These are phyloP conservation scores for Tympanopsis confertula DNA, from an alignment of 2,329 filamentous ascomycete species.

Conservation along the genomic window DNA sequence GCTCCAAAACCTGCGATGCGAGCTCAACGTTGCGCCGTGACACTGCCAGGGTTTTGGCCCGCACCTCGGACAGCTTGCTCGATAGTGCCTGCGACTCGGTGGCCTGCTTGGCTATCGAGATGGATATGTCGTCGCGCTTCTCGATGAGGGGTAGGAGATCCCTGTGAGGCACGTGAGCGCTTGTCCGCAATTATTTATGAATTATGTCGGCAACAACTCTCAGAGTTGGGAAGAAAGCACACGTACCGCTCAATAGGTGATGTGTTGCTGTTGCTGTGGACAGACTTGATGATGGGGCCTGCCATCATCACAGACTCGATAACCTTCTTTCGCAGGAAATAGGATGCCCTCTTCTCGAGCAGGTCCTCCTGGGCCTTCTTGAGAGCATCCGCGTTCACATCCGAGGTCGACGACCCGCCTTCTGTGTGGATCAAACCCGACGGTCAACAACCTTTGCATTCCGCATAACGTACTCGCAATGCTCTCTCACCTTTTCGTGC, in stretches of 20 bases:
- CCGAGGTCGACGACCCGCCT: conserved; percentile 4
- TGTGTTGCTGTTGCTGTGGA: conserved; percentile 55
- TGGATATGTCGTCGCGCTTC: conserved; percentile 55
- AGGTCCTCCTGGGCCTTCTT: conserved; percentile 51
- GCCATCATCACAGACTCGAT: conserved; percentile 58
- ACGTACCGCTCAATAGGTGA: conserved; percentile 57
- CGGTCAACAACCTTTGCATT: no score
- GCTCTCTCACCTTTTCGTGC: no score
- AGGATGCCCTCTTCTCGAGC: conserved; percentile 58
- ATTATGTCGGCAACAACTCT: conserved; percentile 4
- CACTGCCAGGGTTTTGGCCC: conserved; percentile 43
- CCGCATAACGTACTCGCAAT: no score
- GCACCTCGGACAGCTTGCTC: conserved; percentile 32
- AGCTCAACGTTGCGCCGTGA: conserved; percentile 51
- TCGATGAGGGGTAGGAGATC: conserved; percentile 56
- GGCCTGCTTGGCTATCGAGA: conserved; percentile 48
- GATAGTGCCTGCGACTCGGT: conserved; percentile 36
- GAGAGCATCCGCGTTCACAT: conserved; percentile 36
- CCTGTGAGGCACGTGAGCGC: conserved; percentile 26
- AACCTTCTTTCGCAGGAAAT: conserved; percentile 58
- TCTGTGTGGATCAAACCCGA: no score
- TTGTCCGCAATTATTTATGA: conserved; percentile 7
- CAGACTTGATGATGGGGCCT: conserved; percentile 66
- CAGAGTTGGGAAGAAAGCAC: conserved; percentile 2
- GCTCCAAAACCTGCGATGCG: conserved; percentile 47